phyloP scores from a whole-genome alignment of 495 filamentous ascomycete genomes.

The Xeromyces bisporus region DNA sequence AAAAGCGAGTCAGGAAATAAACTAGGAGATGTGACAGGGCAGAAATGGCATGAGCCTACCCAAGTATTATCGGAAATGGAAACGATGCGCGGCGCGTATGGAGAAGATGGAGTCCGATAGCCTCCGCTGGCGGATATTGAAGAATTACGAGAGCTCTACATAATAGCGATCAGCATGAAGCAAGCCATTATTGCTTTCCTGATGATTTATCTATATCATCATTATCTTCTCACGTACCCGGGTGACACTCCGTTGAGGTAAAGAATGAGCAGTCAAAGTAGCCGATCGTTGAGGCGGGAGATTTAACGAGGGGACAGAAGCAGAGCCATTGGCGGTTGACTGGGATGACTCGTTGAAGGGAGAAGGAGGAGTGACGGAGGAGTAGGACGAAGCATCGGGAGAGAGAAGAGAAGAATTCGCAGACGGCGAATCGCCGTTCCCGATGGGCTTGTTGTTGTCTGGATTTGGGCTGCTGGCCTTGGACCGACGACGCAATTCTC shows the following conservation, averaged over 20 bases:
- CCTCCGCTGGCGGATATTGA: slow-evolving; percentile 37
- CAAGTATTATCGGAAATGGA: slow-evolving; percentile 68
- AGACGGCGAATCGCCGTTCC: slow-evolving; percentile 31
- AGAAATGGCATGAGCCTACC: slow-evolving; percentile 32
- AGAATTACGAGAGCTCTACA: too few species aligned
- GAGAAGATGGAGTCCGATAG: slow-evolving; percentile 41
- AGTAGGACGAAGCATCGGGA: slow-evolving; percentile 38
- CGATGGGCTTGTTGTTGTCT: slow-evolving; percentile 21
- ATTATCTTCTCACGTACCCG: slow-evolving; percentile 33
- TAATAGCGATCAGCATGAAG: too few species aligned
- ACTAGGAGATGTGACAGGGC: background rate
- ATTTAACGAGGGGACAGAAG: slow-evolving; percentile 18
- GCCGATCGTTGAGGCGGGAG: slow-evolving; percentile 26
- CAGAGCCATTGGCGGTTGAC: slow-evolving; percentile 14
- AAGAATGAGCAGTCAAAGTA: slow-evolving; percentile 21
- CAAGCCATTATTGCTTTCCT: too few species aligned
- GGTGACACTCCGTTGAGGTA: slow-evolving; percentile 34
- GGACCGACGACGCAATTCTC: slow-evolving; percentile 57
- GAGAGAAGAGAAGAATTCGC: slow-evolving; percentile 51
- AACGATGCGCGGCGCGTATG: slow-evolving; percentile 58
- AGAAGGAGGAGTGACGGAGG: slow-evolving; percentile 41
- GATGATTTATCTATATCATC: too few species aligned
- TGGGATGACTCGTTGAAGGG: slow-evolving; percentile 33
- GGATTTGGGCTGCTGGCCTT: slow-evolving; percentile 45
- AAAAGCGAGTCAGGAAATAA: background rate